Base-by-base conservation (phyloP, 1,284 basidiomycete species). In the Mrakiaceae sp. region DNA sequence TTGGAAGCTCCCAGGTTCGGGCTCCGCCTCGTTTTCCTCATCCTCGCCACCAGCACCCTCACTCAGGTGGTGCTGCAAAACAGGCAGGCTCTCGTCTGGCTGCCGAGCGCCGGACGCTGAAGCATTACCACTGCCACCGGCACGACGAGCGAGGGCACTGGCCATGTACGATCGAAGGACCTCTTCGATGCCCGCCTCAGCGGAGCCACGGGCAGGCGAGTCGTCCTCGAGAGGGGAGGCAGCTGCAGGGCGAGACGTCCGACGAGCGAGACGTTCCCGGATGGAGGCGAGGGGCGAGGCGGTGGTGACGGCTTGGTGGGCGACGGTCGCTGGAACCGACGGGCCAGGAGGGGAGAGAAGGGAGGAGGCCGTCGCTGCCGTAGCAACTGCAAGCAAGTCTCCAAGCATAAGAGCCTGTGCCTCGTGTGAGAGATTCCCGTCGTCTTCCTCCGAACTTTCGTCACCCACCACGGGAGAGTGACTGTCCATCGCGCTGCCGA, bases 1-100 rank as follows among this genome's bases (percentile, higher is more conserved):
- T 58, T 75, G 73, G 56, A 77, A 76, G 40, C 50, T 46, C 4
- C 49, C 52, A 1, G 61, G 43, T 9, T 39, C 6, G 9, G 53
- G 52, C 42, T n/a, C 12, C 11, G 14, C 10, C 12, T 12, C 12
- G 42, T n/a, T 16, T 56, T 40, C 40, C 14, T 42, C 40, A 56
- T 4, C 54, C 42, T 5, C 40, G 40, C 16, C 52, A 12, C 5
- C 40, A 56, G 10, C 9, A 49, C 48, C 11, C 40, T 43, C 40
- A 56, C 10, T 39, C 39, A 40, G 55, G 10, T 12, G 39, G 6
- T 11, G 40, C 6, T 8, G 6, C n/a, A 7, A 43, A 57, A 14
- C 47, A 42, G n/a, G 40, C 54, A 27, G 11, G 14, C 4, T 7
- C 47, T 42, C 43, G 43, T 10, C 3, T 6, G 3, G 12, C 39